These are phyloP conservation scores for Rhizophlyctis rosea DNA, from an alignment of 192 early-diverging fungal genomes.

Conservation along the genomic window DNA sequence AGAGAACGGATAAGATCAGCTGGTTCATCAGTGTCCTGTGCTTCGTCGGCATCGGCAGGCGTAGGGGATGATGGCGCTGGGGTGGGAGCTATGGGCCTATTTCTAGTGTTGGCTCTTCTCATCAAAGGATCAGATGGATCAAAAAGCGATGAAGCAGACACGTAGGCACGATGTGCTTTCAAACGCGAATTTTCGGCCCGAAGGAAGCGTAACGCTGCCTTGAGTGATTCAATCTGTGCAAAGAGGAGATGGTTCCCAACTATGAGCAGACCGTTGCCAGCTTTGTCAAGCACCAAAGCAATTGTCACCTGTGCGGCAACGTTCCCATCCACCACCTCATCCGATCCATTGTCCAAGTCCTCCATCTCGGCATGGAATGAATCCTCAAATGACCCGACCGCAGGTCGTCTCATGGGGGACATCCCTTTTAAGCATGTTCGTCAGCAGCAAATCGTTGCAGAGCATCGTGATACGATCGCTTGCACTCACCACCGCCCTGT, in stretches of 20 bases:
- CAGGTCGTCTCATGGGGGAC: background rate
- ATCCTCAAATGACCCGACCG: constrained; percentile 4
- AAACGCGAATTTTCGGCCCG: constrained; percentile 80
- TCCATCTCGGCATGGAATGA: background rate
- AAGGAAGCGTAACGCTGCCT: constrained; percentile 70
- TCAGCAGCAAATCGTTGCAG: no score
- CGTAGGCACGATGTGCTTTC: constrained; percentile 56
- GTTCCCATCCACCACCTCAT: no score
- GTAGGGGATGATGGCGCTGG: no score
- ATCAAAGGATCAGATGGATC: constrained; percentile 40
- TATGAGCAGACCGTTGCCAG: background rate
- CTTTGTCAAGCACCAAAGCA: constrained; percentile 1
- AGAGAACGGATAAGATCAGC: no score
- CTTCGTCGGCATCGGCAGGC: no score
- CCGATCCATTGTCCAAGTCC: constrained; percentile 8
- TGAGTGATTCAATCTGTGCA: constrained; percentile 64
- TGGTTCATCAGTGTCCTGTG: no score
- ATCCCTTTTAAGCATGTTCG: no score
- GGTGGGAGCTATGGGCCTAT: no score
- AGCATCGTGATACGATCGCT: no score
- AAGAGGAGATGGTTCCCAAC: constrained; percentile 12
- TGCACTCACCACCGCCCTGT: no score
- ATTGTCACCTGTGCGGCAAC: no score
- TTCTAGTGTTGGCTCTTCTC: no score
- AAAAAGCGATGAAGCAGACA: constrained; percentile 27